Evolutionary conservation across 768 basidiomycete species (phyloP).

Genomic region (Lepiota brunneoincarnata): DNA sequence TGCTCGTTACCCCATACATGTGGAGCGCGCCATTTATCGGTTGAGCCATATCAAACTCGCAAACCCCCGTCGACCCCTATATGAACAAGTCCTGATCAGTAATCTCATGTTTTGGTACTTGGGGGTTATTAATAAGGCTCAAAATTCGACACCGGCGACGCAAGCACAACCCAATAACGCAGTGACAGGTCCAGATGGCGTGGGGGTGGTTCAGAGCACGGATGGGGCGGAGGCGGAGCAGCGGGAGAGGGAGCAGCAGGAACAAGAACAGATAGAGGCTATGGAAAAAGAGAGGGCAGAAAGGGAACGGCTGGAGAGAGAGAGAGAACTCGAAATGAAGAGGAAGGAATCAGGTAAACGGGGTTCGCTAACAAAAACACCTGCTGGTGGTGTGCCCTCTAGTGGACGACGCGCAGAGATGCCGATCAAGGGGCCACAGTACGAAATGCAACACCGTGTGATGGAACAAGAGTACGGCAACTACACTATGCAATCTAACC

Average conservation of each 20-base stretch:
- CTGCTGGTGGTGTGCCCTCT: constrained; percentile 40
- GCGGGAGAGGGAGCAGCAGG: constrained; percentile 37
- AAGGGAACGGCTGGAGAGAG: constrained; percentile 38
- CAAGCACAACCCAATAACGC: constrained; percentile 23
- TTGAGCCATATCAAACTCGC: constrained; percentile 98
- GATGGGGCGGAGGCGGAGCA: constrained; percentile 37
- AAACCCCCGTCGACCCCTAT: constrained; percentile 92
- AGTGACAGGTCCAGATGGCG: constrained; percentile 23
- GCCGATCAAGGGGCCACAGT: constrained; percentile 85
- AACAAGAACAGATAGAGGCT: constrained; percentile 40
- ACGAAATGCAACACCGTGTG: constrained; percentile 90
- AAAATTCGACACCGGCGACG: constrained; percentile 41
- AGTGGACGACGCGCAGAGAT: constrained; percentile 76
- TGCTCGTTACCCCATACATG: constrained; percentile 94
- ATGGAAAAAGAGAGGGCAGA: constrained; percentile 40
- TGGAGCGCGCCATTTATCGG: constrained; percentile 96
- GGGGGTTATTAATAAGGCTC: constrained; percentile 93
- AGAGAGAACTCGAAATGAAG: constrained; percentile 54
- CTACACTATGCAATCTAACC: constrained; percentile 35
- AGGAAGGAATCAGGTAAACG: constrained; percentile 50
- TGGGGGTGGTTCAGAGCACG: constrained; percentile 27
- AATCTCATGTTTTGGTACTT: constrained; percentile 99
- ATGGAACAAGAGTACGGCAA: constrained; percentile 86
- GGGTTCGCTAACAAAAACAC: constrained; percentile 66
- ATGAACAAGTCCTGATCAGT: constrained; percentile 93